phyloP scores from a whole-genome alignment of 1,284 basidiomycete genomes.

The Cryptococcus sp. region DNA sequence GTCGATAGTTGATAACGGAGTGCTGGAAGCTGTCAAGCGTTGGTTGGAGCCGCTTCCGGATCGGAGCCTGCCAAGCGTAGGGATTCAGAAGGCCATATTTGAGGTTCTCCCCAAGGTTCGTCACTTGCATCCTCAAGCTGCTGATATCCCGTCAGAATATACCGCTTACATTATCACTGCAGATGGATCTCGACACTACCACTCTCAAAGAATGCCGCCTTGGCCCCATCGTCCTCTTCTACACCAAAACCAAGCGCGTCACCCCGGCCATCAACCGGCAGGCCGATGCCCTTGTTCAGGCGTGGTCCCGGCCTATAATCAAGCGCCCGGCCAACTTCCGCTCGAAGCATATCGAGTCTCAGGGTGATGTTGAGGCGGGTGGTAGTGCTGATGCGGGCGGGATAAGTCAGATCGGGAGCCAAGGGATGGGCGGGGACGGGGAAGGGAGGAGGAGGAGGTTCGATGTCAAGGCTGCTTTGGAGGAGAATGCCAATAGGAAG shows the following conservation, averaged over 20 bases:
- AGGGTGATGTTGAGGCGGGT: slow-evolving; percentile 17
- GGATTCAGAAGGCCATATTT: slow-evolving; percentile 93
- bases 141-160: not conserved
- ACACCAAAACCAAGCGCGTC: slow-evolving; percentile 83
- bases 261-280: slow-evolving; percentile 73
- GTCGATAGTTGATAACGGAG: slow-evolving; percentile 90
- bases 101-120: slow-evolving; percentile 64
- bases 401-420: slow-evolving; percentile 7
- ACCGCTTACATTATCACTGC: not conserved
- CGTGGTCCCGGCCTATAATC: slow-evolving; percentile 92
- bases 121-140: not conserved
- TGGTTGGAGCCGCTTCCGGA: slow-evolving; percentile 97
- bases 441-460: slow-evolving; percentile 32
- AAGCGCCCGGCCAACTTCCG: slow-evolving; percentile 82
- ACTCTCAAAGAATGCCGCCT: slow-evolving; percentile 89
- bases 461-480: slow-evolving; percentile 32
- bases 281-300: slow-evolving; percentile 79
- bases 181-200: slow-evolving; percentile 86
- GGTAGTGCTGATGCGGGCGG: slow-evolving; percentile 5
- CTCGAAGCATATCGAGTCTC: slow-evolving; percentile 25
- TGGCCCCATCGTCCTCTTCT: slow-evolving; percentile 91
- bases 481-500: slow-evolving; percentile 38
- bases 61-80: slow-evolving; percentile 86
- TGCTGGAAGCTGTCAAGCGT: slow-evolving; percentile 81
- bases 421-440: slow-evolving; percentile 6